These are phyloP conservation scores for Calendula officinalis DNA, from an alignment of 129 eudicot species.

Conservation along the genomic window DNA sequence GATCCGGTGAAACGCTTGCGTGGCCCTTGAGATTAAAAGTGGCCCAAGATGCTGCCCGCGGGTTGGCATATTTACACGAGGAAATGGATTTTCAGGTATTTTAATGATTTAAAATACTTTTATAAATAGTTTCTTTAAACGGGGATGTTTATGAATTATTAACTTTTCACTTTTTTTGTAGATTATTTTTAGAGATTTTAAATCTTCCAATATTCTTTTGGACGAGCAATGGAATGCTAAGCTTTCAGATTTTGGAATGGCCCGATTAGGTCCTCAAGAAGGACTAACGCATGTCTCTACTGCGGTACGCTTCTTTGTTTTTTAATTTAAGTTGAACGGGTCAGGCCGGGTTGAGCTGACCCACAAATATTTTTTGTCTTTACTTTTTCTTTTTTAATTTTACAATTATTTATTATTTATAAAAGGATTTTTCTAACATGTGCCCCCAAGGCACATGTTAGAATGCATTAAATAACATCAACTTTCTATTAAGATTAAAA, in stretches of 20 bases:
- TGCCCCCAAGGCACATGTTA: too few species aligned
- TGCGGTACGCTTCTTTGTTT: conserved; percentile 51
- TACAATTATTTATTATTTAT: too few species aligned
- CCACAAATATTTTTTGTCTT: not conserved
- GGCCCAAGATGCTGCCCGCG: conserved; percentile 93
- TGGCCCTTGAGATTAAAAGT: conserved; percentile 81
- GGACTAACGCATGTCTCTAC: conserved; percentile 87
- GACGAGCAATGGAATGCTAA: conserved; percentile 87
- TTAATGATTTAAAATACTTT: not conserved
- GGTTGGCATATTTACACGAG: conserved; percentile 76
- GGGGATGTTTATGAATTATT: not conserved
- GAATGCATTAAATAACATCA: too few species aligned
- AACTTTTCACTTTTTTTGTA: conserved; percentile 13
- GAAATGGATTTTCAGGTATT: conserved; percentile 86
- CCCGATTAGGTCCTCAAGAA: conserved; percentile 77
- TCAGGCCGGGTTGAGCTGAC: not conserved
- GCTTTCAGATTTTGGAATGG: conserved; percentile 92
- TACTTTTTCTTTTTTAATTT: too few species aligned
- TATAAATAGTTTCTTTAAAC: not conserved
- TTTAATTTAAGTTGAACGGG: not conserved
- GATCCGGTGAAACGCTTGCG: conserved; percentile 51
- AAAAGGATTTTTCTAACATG: not conserved
- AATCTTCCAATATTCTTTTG: conserved; percentile 82
- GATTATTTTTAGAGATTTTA: conserved; percentile 87
- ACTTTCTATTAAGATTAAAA: too few species aligned